phyloP scores from a whole-genome alignment of 257 asterid species.

The Solanum phureja region DNA sequence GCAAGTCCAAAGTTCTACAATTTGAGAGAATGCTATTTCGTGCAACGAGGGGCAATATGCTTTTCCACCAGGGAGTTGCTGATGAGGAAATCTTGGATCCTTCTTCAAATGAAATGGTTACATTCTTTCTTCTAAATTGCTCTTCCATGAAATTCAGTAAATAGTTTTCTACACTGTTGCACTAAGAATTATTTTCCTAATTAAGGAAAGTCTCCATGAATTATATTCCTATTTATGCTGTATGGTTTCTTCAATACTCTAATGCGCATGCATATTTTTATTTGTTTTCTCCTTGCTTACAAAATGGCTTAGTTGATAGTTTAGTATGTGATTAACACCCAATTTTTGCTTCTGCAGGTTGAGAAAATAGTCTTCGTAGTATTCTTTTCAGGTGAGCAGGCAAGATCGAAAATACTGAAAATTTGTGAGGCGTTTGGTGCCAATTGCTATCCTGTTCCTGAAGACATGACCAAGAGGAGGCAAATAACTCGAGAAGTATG shows the following conservation, averaged over 20 bases:
- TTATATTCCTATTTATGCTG: not conserved
- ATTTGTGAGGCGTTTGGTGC: slow-evolving; percentile 98
- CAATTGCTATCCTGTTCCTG: slow-evolving; percentile 95
- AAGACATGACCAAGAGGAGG: slow-evolving; percentile 65
- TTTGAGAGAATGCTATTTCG: slow-evolving; percentile 98
- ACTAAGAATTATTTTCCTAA: not conserved
- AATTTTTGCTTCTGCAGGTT: slow-evolving; percentile 54
- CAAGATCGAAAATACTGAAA: slow-evolving; percentile 77
- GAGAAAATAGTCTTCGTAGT: slow-evolving; percentile 89
- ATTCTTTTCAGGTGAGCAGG: slow-evolving; percentile 99
- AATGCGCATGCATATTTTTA: not conserved
- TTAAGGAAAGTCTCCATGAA: not conserved
- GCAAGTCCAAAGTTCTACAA: slow-evolving; percentile 65
- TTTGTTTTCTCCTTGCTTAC: slow-evolving; percentile 1
- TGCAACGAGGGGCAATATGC: slow-evolving; percentile 95
- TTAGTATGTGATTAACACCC: slow-evolving; percentile 1
- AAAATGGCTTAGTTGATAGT: not conserved
- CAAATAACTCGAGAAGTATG: slow-evolving; percentile 87
- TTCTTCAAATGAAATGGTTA: slow-evolving; percentile 75
- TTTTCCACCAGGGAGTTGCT: slow-evolving; percentile 82
- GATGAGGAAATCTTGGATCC: slow-evolving; percentile 80
- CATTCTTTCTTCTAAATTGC: not conserved
- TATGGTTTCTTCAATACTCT: not conserved
- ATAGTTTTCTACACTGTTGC: not conserved
- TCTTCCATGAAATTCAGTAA: not conserved